Evolutionary conservation across 805 yeast genomes (phyloP).

Genomic region (Saccharomycopsis vini): DNA sequence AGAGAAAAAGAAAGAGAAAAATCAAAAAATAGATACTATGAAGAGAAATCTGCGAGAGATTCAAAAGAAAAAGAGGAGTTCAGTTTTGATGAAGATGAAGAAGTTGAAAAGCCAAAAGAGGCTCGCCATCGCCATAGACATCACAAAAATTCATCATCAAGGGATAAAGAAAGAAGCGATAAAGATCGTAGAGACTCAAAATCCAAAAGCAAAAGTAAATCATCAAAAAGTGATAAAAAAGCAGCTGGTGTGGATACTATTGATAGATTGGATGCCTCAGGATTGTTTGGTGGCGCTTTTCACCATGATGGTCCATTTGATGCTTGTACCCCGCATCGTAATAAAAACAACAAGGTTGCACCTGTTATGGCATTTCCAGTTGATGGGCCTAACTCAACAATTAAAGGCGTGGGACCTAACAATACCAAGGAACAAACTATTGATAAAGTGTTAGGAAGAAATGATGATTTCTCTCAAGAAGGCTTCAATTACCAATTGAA

Average conservation of each 20-base stretch:
- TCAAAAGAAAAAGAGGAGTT: conserved; percentile 5
- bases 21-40: too few species aligned
- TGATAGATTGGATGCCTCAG: conserved; percentile 93
- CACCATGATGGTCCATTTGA: conserved; percentile 99
- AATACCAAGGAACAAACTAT: conserved; percentile 52
- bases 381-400: conserved; percentile 87
- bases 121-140: conserved; percentile 11
- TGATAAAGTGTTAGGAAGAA: conserved; percentile 72
- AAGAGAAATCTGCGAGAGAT: not conserved
- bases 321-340: conserved; percentile 95
- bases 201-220: not conserved
- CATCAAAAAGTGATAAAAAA: conserved; percentile 7
- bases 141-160: not conserved
- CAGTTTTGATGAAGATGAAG: conserved; percentile 12
- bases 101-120: conserved; percentile 16
- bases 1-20: too few species aligned
- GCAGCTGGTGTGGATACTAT: conserved; percentile 64
- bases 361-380: conserved; percentile 94
- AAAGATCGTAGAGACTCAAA: not conserved
- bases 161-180: conserved; percentile 1
- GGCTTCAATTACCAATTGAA: conserved; percentile 45
- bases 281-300: conserved; percentile 87
- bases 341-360: conserved; percentile 64
- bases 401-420: conserved; percentile 55
- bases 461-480: too few species aligned